phyloP scores from a whole-genome alignment of 805 yeast species.

The Lipomyces sp. region DNA sequence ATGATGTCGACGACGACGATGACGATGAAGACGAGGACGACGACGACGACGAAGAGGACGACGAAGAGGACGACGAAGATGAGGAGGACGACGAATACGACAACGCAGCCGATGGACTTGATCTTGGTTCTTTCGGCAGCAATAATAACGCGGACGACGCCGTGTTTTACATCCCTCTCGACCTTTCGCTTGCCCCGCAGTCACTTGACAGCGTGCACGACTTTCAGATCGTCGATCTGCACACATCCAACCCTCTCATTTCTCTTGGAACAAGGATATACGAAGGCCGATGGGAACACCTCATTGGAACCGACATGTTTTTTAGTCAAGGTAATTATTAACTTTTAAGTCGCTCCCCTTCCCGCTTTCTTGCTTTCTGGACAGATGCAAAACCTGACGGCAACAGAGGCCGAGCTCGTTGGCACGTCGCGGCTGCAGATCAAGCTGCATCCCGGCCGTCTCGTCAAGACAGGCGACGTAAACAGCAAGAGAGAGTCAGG shows the following conservation, averaged over 20 bases:
- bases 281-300: slow-evolving; percentile 26
- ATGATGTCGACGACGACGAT: background rate
- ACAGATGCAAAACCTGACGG: background rate
- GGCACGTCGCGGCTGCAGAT: slow-evolving; percentile 21
- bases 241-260: slow-evolving; percentile 16
- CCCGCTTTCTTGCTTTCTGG: background rate
- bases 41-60: slow-evolving; percentile 5
- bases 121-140: background rate
- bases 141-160: slow-evolving; percentile 6
- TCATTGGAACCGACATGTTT: slow-evolving; percentile 25
- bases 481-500: background rate
- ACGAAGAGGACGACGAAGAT: slow-evolving; percentile 3
- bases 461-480: slow-evolving; percentile 14
- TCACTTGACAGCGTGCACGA: slow-evolving; percentile 7
- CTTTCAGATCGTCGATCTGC: slow-evolving; percentile 14
- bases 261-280: slow-evolving; percentile 23
- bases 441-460: slow-evolving; percentile 14
- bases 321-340: slow-evolving; percentile 14
- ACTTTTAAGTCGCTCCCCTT: background rate
- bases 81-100: slow-evolving; percentile 7
- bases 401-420: slow-evolving; percentile 13
- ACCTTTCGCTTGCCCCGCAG: slow-evolving; percentile 19
- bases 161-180: slow-evolving; percentile 19
- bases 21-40: slow-evolving; percentile 7
- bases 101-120: slow-evolving; percentile 6